These are phyloP conservation scores for Teunomyces pallodes DNA, from an alignment of 805 yeast genomes.

Conservation along the genomic window DNA sequence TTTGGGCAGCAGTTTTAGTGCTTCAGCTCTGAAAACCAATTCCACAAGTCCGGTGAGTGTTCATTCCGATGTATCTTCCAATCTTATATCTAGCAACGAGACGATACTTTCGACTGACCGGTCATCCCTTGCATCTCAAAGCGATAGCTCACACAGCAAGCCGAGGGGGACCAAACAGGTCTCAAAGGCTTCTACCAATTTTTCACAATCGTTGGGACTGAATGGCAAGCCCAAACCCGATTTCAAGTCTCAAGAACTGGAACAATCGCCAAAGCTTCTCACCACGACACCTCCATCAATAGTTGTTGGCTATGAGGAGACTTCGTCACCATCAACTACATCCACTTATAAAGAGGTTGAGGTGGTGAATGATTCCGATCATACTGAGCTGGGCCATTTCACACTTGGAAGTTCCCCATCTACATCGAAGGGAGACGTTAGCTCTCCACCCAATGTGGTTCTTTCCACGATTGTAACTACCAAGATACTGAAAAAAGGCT, in stretches of 20 bases:
- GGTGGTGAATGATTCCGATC: not conserved
- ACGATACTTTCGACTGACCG: slow-evolving; percentile 31
- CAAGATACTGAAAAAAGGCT: slow-evolving; percentile 6
- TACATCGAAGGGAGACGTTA: not conserved
- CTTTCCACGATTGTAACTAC: not conserved
- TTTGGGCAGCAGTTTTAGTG: not conserved
- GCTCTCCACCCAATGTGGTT: not conserved
- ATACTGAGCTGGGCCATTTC: not conserved
- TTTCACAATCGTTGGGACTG: not conserved
- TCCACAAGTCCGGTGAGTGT: slow-evolving; percentile 28
- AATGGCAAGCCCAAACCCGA: not conserved
- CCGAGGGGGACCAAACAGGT: slow-evolving; percentile 4
- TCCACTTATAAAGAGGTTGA: slow-evolving; percentile 15
- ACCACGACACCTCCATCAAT: slow-evolving; percentile 15
- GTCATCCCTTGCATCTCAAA: slow-evolving; percentile 22
- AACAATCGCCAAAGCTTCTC: not conserved
- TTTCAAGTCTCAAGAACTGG: not conserved
- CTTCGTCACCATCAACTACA: slow-evolving; percentile 15
- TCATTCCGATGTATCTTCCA: slow-evolving; percentile 26
- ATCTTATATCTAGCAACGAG: slow-evolving; percentile 26
- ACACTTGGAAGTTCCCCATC: not conserved
- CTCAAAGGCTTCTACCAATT: slow-evolving; percentile 3
- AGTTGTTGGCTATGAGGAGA: slow-evolving; percentile 15
- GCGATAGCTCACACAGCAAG: slow-evolving; percentile 10
- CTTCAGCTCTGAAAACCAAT: slow-evolving; percentile 4